Base-by-base conservation (phyloP, 352 stramenopile species). In the Phytopythium sindhum region DNA sequence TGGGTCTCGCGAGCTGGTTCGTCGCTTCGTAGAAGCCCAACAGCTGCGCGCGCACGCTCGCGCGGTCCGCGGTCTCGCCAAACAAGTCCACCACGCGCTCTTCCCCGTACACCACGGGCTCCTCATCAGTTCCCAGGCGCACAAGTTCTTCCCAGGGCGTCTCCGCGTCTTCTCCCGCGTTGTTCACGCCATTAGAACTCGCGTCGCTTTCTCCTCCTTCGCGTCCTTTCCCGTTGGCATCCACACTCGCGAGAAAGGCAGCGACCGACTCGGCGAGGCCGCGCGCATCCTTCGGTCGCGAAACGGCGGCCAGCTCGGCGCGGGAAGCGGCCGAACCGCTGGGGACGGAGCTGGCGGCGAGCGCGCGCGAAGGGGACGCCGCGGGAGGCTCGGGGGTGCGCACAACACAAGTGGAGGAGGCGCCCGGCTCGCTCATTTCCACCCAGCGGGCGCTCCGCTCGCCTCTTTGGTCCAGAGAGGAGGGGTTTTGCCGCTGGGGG, bases 41-140 rank as follows among this genome's bases (percentile, higher is more conserved):
- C 12, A 93, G 71, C 56, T 80, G 58, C 28, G 35, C 47, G 52
- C 81, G 81, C n/a, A 91, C 68, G 69, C 73, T 71, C 19, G 69
- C 53, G 4, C 23, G 24, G 19, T 57, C 67, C 41, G 63, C 65
- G 12, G 61, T 48, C 29, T 69, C 31, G 31, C 74, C 77, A 50
- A 81, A 78, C 54, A 67, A 55, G 26, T 72, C 58, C 26, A 81
- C 54, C 8, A 60, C 35, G 54, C 9, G 21, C 35, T 24, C 24
- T 0, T 31, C 21, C 33, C 7, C 31, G 7, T 8, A 4, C 5
- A 2, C 11, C 29, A 14, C 28, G 14, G 7, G 29, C 52, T 45
- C 21, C 0, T 10, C 52, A 2, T 0, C 26, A n/a, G n/a, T n/a
- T 17, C 5, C 21, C 9, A 17, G 19, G 21, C 10, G n/a, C 44